Base-by-base conservation (phyloP, 1,284 basidiomycete species). In the Schizophyllum amplum region DNA sequence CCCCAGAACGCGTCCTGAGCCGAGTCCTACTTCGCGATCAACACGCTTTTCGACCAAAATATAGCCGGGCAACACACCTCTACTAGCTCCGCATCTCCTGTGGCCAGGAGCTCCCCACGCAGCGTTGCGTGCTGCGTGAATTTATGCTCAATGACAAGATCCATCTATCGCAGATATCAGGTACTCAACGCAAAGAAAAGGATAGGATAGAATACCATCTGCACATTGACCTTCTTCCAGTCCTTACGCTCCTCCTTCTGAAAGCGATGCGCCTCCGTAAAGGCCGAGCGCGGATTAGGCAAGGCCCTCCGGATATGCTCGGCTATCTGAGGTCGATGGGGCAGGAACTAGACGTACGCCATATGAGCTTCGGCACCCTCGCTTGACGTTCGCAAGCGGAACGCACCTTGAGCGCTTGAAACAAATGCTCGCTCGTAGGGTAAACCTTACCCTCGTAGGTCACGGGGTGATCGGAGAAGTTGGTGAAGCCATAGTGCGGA, bases 1-100 rank as follows among this genome's bases (percentile, higher is more conserved):
- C 86, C 86, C 86, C 85, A 87, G 66, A 86, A 87, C 42, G 82
- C 74, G 65, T 87, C 84, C 63, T 80, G 81, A 59, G 81, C 80
- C 11, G 83, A 84, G 63, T 84, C 77, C 84, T 84, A 60, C 17
- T 62, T 26, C 54, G 13, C 24, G 21, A 59, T 60, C 48, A 54
- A 56, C 5, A 47, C 23, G 20, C 21, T 20, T n/a, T 58, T 53
- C 52, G 55, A 17, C 15, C 24, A 24, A 54, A 54, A 24, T 51
- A 58, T 51, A 48, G 23, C 42, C 62, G 58, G 62, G 49, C 59
- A 59, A 56, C 71, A 57, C 65, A 83, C 85, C 75, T 87, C 84
- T 7, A 86, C 64, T 15, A 87, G 75, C 55, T 81, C 79, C 24
- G 80, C 78, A 60, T 83, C 76, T 2, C 80, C 81, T 4, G 85